Percentiles rank a stretch among this genome's conserved stretches.
These are phyloP conservation scores for Rhynchosporium graminicola DNA, from an alignment of 2,329 filamentous ascomycete species.

Conservation along the genomic window DNA sequence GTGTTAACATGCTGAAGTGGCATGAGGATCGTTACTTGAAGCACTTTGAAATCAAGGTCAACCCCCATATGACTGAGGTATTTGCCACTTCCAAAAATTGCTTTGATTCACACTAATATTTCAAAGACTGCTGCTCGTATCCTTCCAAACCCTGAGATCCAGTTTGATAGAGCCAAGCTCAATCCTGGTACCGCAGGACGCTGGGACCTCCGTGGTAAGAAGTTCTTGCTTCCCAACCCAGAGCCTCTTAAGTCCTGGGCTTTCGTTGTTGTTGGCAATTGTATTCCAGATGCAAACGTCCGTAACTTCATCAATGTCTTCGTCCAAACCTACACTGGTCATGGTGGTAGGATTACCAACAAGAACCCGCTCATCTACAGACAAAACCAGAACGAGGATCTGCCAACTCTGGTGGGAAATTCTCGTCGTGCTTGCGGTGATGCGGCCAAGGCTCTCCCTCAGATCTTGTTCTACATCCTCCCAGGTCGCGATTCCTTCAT, in stretches of 20 bases:
- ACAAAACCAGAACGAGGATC: constrained; percentile 20
- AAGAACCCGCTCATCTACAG: constrained; percentile 46
- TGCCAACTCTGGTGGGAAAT: constrained; percentile 22
- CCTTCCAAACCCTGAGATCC: constrained; percentile 68
- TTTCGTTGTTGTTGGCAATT: constrained; percentile 64
- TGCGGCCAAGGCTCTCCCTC: constrained; percentile 48
- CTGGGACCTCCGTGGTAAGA: constrained; percentile 84
- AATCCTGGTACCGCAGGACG: constrained; percentile 70
- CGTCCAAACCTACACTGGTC: constrained; percentile 56
- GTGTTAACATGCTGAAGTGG: constrained; percentile 70
- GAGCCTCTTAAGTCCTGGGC: constrained; percentile 72
- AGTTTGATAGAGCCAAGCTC: constrained; percentile 53
- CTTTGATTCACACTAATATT: constrained; percentile 21
- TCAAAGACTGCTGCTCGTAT: constrained; percentile 65
- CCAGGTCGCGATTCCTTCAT: constrained; percentile 67
- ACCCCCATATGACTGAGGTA: constrained; percentile 58
- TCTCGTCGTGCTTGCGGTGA: constrained; percentile 30
- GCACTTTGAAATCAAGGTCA: constrained; percentile 74
- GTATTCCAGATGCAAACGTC: constrained; percentile 50
- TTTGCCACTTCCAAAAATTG: constrained; percentile 3
- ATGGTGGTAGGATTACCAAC: constrained; percentile 59
- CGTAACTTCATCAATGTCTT: constrained; percentile 62
- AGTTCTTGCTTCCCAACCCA: constrained; percentile 68
- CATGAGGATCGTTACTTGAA: constrained; percentile 66
- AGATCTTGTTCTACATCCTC: constrained; percentile 80